These are phyloP conservation scores for Phialophora macrospora DNA, from an alignment of 2,329 filamentous ascomycete species.

Conservation along the genomic window DNA sequence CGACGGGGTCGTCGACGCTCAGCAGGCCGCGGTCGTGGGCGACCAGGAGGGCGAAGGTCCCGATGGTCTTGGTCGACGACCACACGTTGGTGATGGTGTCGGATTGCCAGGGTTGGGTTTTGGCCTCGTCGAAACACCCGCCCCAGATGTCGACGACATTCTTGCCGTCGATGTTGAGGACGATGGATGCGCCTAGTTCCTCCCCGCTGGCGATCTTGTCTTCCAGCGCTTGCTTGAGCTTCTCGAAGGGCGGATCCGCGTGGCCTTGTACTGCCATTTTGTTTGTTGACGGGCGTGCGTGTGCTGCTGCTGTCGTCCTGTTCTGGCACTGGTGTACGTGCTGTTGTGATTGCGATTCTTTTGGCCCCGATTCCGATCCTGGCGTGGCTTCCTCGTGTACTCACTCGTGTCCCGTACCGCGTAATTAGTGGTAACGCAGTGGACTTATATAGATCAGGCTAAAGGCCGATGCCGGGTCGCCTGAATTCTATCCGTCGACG, in stretches of 20 bases:
- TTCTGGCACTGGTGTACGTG: no score
- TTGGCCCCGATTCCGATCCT: no score
- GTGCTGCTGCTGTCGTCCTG: no score
- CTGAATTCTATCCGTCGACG: no score
- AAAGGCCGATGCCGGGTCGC: no score
- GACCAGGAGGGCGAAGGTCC: conserved; percentile 47
- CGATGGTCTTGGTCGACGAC: conserved; percentile 50
- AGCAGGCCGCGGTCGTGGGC: conserved; percentile 50
- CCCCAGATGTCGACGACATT: conserved; percentile 55
- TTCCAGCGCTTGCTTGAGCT: conserved; percentile 46
- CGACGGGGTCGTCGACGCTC: conserved; percentile 46
- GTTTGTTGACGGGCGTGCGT: neutral
- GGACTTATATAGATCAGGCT: no score
- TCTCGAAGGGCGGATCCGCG: conserved; percentile 46
- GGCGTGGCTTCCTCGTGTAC: no score
- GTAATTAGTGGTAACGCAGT: no score
- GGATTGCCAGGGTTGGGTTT: conserved; percentile 36
- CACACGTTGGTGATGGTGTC: conserved; percentile 44
- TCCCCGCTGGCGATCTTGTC: conserved; percentile 46
- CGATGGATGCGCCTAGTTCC: conserved; percentile 55
- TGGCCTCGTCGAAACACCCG: conserved; percentile 45
- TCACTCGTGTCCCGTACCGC: no score
- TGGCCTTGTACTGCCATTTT: conserved; percentile 43
- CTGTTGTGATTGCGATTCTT: no score
- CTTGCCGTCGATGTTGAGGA: conserved; percentile 49